These are phyloP conservation scores for Globisporangium polare DNA, from an alignment of 352 stramenopile species.

Conservation along the genomic window DNA sequence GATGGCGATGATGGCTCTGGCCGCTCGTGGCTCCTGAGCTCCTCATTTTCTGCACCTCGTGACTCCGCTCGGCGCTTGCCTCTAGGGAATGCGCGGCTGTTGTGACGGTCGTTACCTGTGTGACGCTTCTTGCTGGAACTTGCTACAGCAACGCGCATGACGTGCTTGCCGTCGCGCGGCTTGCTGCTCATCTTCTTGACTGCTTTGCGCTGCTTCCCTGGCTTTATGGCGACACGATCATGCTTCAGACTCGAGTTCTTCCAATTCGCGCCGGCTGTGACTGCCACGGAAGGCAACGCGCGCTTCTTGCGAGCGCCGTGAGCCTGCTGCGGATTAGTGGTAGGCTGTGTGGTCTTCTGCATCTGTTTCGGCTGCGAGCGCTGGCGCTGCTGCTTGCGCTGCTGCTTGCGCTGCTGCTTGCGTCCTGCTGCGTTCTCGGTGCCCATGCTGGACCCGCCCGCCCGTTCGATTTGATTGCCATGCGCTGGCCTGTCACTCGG, in stretches of 20 bases:
- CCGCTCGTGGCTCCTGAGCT: background rate
- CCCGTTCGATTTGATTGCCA: background rate
- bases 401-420: no score
- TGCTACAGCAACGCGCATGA: background rate
- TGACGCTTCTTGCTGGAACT: slow-evolving; percentile 1
- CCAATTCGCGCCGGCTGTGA: slow-evolving; percentile 13
- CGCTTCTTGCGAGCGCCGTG: background rate
- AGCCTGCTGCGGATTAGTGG: background rate
- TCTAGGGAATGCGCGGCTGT: slow-evolving; percentile 1
- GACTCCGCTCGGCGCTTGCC: background rate
- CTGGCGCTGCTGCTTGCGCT: background rate
- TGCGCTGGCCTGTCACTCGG: background rate
- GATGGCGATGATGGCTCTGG: background rate
- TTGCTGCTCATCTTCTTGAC: slow-evolving; percentile 15
- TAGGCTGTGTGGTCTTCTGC: background rate
- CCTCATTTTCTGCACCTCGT: background rate
- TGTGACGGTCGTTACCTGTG: background rate
- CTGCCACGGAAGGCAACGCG: background rate
- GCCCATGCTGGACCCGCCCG: background rate
- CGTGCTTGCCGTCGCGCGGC: slow-evolving; percentile 4
- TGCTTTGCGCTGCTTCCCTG: background rate
- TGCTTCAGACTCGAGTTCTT: slow-evolving; percentile 9
- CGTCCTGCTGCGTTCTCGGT: background rate
- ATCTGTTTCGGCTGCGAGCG: background rate
- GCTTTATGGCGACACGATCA: background rate